These are phyloP conservation scores for Berberis thunbergii DNA, from an alignment of 164 flowering plant genomes.

Conservation along the genomic window DNA sequence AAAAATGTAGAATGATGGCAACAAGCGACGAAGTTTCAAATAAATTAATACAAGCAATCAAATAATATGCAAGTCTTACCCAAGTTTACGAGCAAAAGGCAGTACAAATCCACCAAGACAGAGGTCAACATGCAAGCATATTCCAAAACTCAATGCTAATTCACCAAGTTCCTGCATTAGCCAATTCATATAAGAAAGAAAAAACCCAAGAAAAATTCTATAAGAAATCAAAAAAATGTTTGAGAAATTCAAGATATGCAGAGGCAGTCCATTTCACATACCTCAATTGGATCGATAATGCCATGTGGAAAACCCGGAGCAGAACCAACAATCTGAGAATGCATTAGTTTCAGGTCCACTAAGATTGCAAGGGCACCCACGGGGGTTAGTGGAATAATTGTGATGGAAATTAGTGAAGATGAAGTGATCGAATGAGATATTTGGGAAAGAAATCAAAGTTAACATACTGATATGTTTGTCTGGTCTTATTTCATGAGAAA, in stretches of 20 bases:
- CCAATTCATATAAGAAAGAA: constrained; percentile 2
- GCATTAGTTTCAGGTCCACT: constrained; percentile 7
- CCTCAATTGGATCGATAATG: constrained; percentile 92
- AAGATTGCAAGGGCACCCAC: neutral
- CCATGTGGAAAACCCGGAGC: constrained; percentile 99
- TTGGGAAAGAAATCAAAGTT: no score
- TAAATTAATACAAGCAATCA: neutral
- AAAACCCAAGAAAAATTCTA: neutral
- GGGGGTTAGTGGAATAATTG: no score
- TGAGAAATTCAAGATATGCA: neutral
- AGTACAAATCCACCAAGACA: constrained; percentile 98
- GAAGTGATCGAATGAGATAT: no score
- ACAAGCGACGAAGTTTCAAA: no score
- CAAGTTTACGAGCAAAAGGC: constrained; percentile 95
- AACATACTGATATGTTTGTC: no score
- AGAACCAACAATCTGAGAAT: constrained; percentile 89
- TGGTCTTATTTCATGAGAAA: no score
- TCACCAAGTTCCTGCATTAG: constrained; percentile 79
- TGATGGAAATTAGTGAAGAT: no score
- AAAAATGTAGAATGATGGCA: no score
- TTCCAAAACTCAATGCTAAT: constrained; percentile 58
- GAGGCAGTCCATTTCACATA: constrained; percentile 17
- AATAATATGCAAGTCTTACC: constrained; percentile 37
- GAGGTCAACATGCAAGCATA: constrained; percentile 93
- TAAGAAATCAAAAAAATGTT: neutral